A percentile compares a stretch with the other conserved stretches of the same genome.
These are phyloP conservation scores for Globisporangium recalcitrans DNA, from an alignment of 352 stramenopile species.

Conservation along the genomic window DNA sequence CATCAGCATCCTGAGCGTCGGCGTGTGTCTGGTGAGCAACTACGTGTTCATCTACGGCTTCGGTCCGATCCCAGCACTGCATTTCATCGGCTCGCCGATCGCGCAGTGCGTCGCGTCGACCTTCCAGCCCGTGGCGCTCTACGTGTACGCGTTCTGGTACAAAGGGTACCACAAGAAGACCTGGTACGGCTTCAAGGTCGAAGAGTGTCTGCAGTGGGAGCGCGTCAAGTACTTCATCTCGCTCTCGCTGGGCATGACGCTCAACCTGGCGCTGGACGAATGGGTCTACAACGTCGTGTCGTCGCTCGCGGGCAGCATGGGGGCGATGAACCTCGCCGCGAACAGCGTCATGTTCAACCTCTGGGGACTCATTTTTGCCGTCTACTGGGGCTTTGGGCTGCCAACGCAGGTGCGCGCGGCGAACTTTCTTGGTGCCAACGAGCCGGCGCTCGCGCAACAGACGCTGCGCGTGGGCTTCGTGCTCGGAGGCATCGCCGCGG, in stretches of 20 bases:
- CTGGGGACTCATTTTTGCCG: slow-evolving; percentile 74
- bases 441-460: slow-evolving; percentile 45
- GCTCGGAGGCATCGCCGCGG: slow-evolving; percentile 46
- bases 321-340: slow-evolving; percentile 55
- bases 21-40: slow-evolving; percentile 62
- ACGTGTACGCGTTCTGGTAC: slow-evolving; percentile 73
- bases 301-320: slow-evolving; percentile 59
- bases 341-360: slow-evolving; percentile 83
- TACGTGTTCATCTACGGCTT: slow-evolving; percentile 79
- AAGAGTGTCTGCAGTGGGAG: slow-evolving; percentile 51
- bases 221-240: slow-evolving; percentile 60
- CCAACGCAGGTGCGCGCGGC: slow-evolving; percentile 71
- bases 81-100: slow-evolving; percentile 73
- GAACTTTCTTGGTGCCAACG: slow-evolving; percentile 72
- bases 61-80: slow-evolving; percentile 46
- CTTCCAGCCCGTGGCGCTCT: slow-evolving; percentile 70
- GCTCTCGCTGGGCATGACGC: slow-evolving; percentile 68
- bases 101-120: slow-evolving; percentile 60
- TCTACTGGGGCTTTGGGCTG: slow-evolving; percentile 84
- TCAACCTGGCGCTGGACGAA: slow-evolving; percentile 73
- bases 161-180: slow-evolving; percentile 78
- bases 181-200: slow-evolving; percentile 58
- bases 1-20: slow-evolving; percentile 64
- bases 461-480: slow-evolving; percentile 63
- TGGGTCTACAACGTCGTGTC: slow-evolving; percentile 80